These are phyloP conservation scores for Solanum ahanhuiri DNA, from an alignment of 257 asterid species.

Conservation along the genomic window DNA sequence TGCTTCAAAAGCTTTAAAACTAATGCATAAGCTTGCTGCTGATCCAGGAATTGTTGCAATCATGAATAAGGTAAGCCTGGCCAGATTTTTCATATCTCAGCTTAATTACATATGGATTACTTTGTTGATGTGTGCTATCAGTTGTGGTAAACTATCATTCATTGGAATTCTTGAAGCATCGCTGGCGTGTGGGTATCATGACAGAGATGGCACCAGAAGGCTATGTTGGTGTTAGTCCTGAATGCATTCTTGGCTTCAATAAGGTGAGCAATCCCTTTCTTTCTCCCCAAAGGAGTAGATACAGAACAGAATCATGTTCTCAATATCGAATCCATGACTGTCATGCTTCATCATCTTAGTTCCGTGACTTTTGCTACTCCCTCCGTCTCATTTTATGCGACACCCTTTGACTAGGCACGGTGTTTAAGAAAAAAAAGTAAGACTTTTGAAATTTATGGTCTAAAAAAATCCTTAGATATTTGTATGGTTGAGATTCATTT, in stretches of 20 bases:
- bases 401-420: neutral
- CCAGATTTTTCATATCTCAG: neutral
- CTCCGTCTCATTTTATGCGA: neutral
- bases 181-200: constrained; percentile 86
- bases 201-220: constrained; percentile 98
- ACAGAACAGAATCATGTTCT: neutral
- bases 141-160: constrained; percentile 13
- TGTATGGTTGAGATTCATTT: neutral
- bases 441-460: neutral
- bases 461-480: neutral
- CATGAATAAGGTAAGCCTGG: constrained; percentile 71
- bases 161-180: constrained; percentile 54
- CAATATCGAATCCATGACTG: neutral
- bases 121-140: neutral
- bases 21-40: constrained; percentile 92
- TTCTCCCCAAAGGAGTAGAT: neutral
- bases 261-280: constrained; percentile 37
- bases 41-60: constrained; percentile 94
- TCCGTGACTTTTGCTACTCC: neutral
- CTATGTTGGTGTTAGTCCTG: constrained; percentile 83
- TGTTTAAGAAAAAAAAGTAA: neutral
- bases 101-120: constrained; percentile 1
- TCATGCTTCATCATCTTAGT: neutral
- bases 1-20: constrained; percentile 60
- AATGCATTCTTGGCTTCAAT: constrained; percentile 88